phyloP scores from a whole-genome alignment of 2,329 filamentous ascomycete species.

The Neonectria sp. region DNA sequence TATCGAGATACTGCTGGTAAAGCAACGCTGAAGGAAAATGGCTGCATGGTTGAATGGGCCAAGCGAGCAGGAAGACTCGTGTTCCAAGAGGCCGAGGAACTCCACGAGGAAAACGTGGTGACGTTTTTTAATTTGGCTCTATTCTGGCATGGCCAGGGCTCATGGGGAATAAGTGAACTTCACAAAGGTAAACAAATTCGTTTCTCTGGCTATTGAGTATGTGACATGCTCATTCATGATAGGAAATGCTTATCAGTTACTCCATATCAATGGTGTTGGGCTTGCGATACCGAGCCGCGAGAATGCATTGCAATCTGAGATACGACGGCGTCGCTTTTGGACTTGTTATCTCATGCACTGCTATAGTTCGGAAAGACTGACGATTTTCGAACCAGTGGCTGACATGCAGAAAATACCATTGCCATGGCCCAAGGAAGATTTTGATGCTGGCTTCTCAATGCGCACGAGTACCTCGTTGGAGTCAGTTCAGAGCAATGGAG shows the following conservation, averaged over 20 bases:
- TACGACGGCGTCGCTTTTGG: slow-evolving; percentile 33
- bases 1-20: slow-evolving; percentile 16
- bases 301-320: not conserved
- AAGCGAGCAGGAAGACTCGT: slow-evolving; percentile 30
- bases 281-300: not conserved
- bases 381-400: slow-evolving; percentile 12
- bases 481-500: slow-evolving; percentile 6
- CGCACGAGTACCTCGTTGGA: not conserved
- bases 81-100: slow-evolving; percentile 31
- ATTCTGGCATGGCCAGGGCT: slow-evolving; percentile 43
- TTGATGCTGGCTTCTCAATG: not conserved
- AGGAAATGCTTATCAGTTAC: slow-evolving; percentile 38
- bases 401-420: slow-evolving; percentile 21
- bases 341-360: slow-evolving; percentile 38
- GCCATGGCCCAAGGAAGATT: slow-evolving; percentile 28
- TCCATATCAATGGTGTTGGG: slow-evolving; percentile 28
- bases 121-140: slow-evolving; percentile 38
- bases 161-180: slow-evolving; percentile 39
- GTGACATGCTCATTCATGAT: too few relatives aligned
- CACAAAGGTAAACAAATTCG: slow-evolving; percentile 29
- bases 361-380: slow-evolving; percentile 25
- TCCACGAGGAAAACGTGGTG: slow-evolving; percentile 34
- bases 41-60: slow-evolving; percentile 29
- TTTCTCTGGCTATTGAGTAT: too few relatives aligned
- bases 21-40: not conserved